phyloP scores from a whole-genome alignment of 2,329 filamentous ascomycete genomes.

The Hypoxylon sp. region DNA sequence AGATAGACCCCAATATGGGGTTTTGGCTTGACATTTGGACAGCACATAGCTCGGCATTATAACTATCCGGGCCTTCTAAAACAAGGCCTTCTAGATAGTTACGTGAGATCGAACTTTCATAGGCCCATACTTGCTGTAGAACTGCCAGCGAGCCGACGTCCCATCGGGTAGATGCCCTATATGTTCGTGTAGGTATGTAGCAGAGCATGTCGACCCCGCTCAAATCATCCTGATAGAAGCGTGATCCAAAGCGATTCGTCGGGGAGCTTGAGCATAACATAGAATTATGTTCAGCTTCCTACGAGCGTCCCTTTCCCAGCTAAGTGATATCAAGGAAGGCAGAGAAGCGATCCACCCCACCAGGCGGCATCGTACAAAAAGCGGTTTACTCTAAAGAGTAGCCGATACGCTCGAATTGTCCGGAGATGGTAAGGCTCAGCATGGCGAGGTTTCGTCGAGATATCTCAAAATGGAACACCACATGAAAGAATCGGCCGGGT shows the following conservation, averaged over 20 bases:
- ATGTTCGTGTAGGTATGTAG: background rate
- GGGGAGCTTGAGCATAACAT: background rate
- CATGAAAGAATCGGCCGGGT: background rate
- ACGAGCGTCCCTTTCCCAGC: background rate
- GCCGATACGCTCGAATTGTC: background rate
- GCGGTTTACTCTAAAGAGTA: constrained; percentile 8
- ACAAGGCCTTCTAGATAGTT: background rate
- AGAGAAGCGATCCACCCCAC: background rate
- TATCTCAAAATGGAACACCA: background rate
- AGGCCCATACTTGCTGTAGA: background rate
- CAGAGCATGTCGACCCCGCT: background rate
- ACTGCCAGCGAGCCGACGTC: background rate
- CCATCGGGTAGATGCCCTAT: background rate
- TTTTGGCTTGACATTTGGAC: background rate
- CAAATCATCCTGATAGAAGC: background rate
- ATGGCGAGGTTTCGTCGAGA: constrained; percentile 4
- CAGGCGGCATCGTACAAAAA: background rate
- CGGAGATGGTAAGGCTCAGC: background rate
- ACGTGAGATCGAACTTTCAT: constrained; percentile 1
- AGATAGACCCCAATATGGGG: background rate
- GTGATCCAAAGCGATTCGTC: background rate
- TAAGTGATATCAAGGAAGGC: background rate
- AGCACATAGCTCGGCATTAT: background rate
- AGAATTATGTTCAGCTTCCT: background rate
- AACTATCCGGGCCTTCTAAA: background rate